Percentiles rank a stretch among this genome's conserved stretches.
phyloP scores from a whole-genome alignment of 805 yeast species.

The Wickerhamomyces sydowiorum region DNA sequence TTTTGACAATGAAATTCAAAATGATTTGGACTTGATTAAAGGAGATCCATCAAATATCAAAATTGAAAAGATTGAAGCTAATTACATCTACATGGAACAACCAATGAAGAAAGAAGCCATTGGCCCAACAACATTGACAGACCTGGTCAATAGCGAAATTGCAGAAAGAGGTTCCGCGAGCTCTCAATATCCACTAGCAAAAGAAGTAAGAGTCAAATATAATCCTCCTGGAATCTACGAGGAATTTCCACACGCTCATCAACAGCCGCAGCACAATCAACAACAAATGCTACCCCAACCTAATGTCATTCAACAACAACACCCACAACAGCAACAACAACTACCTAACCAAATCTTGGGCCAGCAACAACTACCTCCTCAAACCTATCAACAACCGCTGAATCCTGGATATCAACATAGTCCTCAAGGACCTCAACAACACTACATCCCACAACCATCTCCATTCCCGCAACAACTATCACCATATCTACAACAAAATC shows the following conservation, averaged over 20 bases:
- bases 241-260: background rate
- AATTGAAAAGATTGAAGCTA: constrained; percentile 15
- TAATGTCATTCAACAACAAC: constrained; percentile 4
- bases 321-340: constrained; percentile 1
- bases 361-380: background rate
- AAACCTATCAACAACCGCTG: background rate
- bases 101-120: constrained; percentile 8
- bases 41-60: constrained; percentile 3
- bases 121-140: constrained; percentile 22
- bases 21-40: constrained; percentile 10
- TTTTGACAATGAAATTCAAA: constrained; percentile 10
- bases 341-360: background rate
- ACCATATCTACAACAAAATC: constrained; percentile 6
- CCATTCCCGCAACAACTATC: constrained; percentile 3
- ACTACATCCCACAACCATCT: background rate
- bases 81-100: constrained; percentile 15
- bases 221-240: background rate
- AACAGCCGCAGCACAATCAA: background rate
- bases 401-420: background rate
- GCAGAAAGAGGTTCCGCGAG: constrained; percentile 13
- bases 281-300: constrained; percentile 5
- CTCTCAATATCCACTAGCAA: constrained; percentile 1
- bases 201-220: background rate
- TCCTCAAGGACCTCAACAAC: background rate
- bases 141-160: constrained; percentile 19